phyloP scores from a whole-genome alignment of 495 filamentous ascomycete genomes.

The Xylaria sp. region DNA sequence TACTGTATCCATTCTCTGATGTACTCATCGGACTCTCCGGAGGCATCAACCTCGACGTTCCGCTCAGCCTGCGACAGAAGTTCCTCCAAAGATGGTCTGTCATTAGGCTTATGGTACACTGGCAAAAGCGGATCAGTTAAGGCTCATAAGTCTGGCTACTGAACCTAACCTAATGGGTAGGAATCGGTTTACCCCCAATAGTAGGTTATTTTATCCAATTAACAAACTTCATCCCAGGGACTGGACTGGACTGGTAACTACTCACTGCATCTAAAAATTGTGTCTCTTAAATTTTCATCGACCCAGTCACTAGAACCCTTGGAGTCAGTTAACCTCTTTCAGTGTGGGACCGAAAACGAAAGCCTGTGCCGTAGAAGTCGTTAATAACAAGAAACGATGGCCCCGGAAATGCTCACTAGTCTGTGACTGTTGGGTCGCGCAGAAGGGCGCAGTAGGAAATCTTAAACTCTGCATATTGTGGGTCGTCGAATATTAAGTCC shows the following conservation, averaged over 20 bases:
- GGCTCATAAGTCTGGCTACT: not conserved
- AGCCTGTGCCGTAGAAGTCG: not conserved
- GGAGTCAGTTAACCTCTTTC: not conserved
- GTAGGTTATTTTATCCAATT: too few species aligned
- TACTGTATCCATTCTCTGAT: conserved; percentile 31
- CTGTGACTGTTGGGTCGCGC: not conserved
- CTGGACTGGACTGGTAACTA: not conserved
- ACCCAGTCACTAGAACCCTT: conserved; percentile 17
- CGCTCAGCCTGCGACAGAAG: conserved; percentile 25
- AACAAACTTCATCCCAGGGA: not conserved
- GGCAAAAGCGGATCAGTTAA: not conserved
- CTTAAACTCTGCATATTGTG: conserved; percentile 3
- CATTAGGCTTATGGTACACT: conserved; percentile 34
- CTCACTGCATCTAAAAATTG: conserved; percentile 32
- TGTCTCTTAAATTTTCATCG: conserved; percentile 27
- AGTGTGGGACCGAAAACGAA: not conserved
- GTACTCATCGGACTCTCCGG: conserved; percentile 8
- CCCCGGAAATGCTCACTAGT: not conserved
- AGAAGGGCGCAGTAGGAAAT: conserved; percentile 32
- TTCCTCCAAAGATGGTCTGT: conserved; percentile 27
- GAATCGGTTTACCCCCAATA: not conserved
- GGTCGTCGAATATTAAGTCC: not conserved
- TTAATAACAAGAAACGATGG: not conserved
- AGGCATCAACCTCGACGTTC: not conserved
- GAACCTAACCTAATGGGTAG: not conserved